Conservation (phyloP, 1,284 basidiomycete species). For the Ceratobasidium papillatum region DNA sequence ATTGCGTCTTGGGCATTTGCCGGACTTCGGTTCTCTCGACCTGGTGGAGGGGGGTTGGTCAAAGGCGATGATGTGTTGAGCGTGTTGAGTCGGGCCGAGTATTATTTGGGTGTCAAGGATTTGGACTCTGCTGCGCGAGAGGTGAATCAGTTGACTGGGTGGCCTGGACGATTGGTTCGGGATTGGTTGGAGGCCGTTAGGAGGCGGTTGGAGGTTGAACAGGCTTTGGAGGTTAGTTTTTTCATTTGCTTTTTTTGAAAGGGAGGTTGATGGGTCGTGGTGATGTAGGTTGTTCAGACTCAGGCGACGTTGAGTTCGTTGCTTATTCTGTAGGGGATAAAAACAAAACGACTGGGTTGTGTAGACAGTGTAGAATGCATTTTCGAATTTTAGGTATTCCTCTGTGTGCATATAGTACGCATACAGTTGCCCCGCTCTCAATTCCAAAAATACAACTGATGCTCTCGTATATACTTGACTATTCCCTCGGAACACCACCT, state of each 20-base stretch:
- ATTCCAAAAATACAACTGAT: constrained; percentile 59
- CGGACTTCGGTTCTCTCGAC: constrained; percentile 77
- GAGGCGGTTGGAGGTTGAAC: constrained; percentile 88
- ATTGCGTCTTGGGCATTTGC: constrained; percentile 83
- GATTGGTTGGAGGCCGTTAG: constrained; percentile 96
- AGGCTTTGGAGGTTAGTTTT: constrained; percentile 82
- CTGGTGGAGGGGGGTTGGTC: constrained; percentile 52
- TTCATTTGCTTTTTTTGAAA: background rate
- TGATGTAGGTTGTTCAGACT: constrained; percentile 78
- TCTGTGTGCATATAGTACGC: background rate
- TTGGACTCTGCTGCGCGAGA: constrained; percentile 91
- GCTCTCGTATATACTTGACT: constrained; percentile 60
- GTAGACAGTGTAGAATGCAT: constrained; percentile 1
- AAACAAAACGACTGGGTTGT: background rate
- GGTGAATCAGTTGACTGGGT: constrained; percentile 88
- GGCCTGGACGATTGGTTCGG: constrained; percentile 80
- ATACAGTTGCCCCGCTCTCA: background rate
- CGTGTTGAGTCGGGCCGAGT: constrained; percentile 89
- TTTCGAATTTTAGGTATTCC: background rate
- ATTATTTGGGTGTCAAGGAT: constrained; percentile 90
- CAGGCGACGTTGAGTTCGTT: constrained; percentile 73
- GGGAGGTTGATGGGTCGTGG: background rate
- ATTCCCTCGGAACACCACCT: constrained; percentile 58
- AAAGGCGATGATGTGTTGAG: constrained; percentile 86
- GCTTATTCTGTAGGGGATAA: constrained; percentile 55